Conservation (phyloP, 495 filamentous ascomycete species). For the Apodospora peruviana region DNA sequence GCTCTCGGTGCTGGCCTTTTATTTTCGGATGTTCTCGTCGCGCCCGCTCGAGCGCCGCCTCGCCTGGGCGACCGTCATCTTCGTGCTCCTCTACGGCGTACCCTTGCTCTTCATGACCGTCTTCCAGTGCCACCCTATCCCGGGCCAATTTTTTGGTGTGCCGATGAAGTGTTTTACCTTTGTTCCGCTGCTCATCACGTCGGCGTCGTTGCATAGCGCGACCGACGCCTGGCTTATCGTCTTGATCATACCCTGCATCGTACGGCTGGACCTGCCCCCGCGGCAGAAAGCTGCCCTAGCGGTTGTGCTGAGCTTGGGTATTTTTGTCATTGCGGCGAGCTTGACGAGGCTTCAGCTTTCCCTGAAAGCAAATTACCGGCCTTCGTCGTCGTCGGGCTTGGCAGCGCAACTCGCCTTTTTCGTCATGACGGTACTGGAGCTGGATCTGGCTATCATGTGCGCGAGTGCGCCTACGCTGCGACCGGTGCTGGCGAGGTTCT, state of each 20-base stretch:
- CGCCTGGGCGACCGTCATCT: constrained; percentile 25
- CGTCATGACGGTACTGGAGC: constrained; percentile 29
- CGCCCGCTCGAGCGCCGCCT: constrained; percentile 20
- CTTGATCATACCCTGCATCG: constrained; percentile 30
- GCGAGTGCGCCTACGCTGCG: constrained; percentile 27
- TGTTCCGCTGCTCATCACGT: constrained; percentile 28
- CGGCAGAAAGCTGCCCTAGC: constrained; percentile 28
- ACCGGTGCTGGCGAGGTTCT: constrained; percentile 20
- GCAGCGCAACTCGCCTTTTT: constrained; percentile 21
- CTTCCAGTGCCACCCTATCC: constrained; percentile 33
- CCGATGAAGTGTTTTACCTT: constrained; percentile 27
- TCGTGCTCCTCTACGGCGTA: constrained; percentile 24
- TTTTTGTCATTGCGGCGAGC: constrained; percentile 31
- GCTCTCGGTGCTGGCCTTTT: constrained; percentile 34
- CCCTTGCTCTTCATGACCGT: constrained; percentile 32
- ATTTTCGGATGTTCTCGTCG: constrained; percentile 33
- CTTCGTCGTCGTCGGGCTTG: background rate
- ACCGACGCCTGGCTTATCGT: constrained; percentile 32
- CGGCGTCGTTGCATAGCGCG: constrained; percentile 26
- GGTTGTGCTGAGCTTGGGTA: constrained; percentile 28
- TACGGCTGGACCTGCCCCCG: constrained; percentile 26
- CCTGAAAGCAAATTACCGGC: constrained; percentile 7
- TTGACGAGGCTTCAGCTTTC: constrained; percentile 23
- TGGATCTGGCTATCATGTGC: constrained; percentile 28
- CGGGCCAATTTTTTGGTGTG: constrained; percentile 21